Evolutionary conservation across 306 rosid genomes (phyloP).

Genomic region (Prunus padus): DNA sequence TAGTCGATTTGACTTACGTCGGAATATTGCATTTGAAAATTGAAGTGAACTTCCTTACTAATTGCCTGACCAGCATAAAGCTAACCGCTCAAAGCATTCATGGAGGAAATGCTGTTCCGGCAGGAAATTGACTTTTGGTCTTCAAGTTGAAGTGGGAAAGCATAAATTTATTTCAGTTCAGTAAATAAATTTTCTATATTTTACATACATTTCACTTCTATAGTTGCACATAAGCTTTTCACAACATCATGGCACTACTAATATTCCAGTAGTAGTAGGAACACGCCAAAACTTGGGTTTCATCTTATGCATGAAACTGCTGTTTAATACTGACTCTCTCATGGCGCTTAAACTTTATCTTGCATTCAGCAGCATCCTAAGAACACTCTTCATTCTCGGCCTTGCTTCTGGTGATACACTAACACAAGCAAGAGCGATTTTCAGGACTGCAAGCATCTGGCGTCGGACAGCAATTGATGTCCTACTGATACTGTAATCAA

Average conservation of each 20-base stretch:
- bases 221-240: neutral
- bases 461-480: conserved; percentile 56
- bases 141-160: neutral
- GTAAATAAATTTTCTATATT: neutral
- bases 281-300: neutral
- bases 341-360: conserved; percentile 30
- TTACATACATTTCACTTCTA: neutral
- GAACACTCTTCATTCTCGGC: conserved; percentile 86
- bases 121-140: neutral
- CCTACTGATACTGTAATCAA: conserved; percentile 61
- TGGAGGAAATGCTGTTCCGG: neutral
- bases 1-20: too few species aligned
- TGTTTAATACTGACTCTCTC: neutral
- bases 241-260: neutral
- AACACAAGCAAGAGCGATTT: conserved; percentile 69
- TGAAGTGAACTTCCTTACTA: too few species aligned
- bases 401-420: conserved; percentile 59
- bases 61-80: too few species aligned
- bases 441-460: conserved; percentile 76
- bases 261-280: neutral
- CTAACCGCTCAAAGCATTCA: neutral
- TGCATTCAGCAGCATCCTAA: conserved; percentile 72
- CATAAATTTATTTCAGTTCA: too few species aligned
- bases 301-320: neutral
- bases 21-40: too few species aligned